These are phyloP conservation scores for Globisporangium cylindrosporum DNA, from an alignment of 352 stramenopile species.

Conservation along the genomic window DNA sequence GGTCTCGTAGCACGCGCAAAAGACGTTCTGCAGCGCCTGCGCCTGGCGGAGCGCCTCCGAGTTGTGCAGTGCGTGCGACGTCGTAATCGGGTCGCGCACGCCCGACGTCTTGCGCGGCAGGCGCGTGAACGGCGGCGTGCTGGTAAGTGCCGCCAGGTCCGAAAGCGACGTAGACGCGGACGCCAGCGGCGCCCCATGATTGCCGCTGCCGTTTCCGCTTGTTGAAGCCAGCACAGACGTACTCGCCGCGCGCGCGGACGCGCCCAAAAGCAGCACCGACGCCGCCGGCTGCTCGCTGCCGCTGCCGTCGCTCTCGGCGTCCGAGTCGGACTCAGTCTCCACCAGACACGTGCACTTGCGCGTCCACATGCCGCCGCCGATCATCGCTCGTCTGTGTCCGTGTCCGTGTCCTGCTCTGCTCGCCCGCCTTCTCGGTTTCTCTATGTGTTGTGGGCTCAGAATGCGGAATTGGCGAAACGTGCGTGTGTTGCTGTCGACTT, in stretches of 20 bases:
- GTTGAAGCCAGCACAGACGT: neutral
- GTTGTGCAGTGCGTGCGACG: conserved; percentile 72
- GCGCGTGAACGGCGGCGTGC: conserved; percentile 31
- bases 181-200: conserved; percentile 5
- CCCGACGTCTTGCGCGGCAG: conserved; percentile 36
- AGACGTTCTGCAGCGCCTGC: conserved; percentile 62
- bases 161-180: conserved; percentile 1
- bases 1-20: conserved; percentile 73
- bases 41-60: conserved; percentile 63
- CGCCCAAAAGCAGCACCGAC: conserved; percentile 6
- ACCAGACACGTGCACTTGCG: conserved; percentile 68
- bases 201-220: neutral
- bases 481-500: neutral
- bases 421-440: neutral
- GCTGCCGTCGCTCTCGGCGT: conserved; percentile 41
- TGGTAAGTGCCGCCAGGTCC: conserved; percentile 9
- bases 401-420: neutral
- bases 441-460: neutral
- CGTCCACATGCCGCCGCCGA: conserved; percentile 19
- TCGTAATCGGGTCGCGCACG: conserved; percentile 52
- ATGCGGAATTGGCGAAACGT: neutral
- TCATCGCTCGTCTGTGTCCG: neutral
- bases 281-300: conserved; percentile 27
- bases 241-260: neutral
- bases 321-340: conserved; percentile 73